Conservation (phyloP, 140 eudicot species). For the Ambrosia hybrid region DNA sequence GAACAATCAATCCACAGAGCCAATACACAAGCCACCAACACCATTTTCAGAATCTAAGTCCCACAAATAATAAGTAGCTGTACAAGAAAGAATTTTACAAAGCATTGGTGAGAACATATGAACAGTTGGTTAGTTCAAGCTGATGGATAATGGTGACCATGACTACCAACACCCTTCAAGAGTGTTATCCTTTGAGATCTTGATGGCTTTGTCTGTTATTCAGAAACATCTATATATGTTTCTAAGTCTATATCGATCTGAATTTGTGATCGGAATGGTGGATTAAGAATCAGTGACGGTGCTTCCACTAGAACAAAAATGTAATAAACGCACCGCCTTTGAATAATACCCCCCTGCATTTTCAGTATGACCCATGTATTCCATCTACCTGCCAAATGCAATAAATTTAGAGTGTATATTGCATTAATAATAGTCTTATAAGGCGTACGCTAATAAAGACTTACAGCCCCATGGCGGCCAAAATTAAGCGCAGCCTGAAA, state of each 20-base stretch:
- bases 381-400: slow-evolving; percentile 73
- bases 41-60: slow-evolving; percentile 26
- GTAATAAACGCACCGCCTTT: slow-evolving; percentile 68
- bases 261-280: slow-evolving; percentile 93
- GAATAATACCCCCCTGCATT: slow-evolving; percentile 64
- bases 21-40: slow-evolving; percentile 4
- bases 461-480: slow-evolving; percentile 91
- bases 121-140: slow-evolving; percentile 29
- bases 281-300: slow-evolving; percentile 86
- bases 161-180: slow-evolving; percentile 54
- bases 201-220: slow-evolving; percentile 78
- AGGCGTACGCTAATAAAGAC: slow-evolving; percentile 29
- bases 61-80: slow-evolving; percentile 43
- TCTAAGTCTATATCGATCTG: slow-evolving; percentile 86
- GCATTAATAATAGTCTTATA: not conserved
- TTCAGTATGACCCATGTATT: slow-evolving; percentile 71
- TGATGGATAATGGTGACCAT: slow-evolving; percentile 48
- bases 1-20: not conserved
- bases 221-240: slow-evolving; percentile 69
- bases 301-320: slow-evolving; percentile 85
- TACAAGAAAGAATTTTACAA: slow-evolving; percentile 54
- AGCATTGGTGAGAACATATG: slow-evolving; percentile 18
- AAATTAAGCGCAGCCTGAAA: slow-evolving; percentile 81
- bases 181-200: slow-evolving; percentile 77
- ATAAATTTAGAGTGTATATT: not conserved